Percentiles rank a stretch among this genome's conserved stretches.
These are phyloP conservation scores for Hypoxylon subgilvum DNA, from an alignment of 495 filamentous ascomycete genomes.

Conservation along the genomic window DNA sequence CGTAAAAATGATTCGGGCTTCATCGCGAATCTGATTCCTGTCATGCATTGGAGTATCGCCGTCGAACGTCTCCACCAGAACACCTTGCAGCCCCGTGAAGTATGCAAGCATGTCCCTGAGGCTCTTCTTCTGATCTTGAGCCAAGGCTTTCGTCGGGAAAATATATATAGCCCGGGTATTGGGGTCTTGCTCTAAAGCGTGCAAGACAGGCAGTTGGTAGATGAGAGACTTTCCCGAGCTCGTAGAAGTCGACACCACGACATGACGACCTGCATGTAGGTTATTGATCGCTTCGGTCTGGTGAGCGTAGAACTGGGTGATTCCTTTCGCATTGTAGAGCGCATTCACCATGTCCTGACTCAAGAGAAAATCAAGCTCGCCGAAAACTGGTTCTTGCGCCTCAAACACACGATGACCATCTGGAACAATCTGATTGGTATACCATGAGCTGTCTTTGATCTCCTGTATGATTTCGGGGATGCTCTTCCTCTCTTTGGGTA, in stretches of 20 bases:
- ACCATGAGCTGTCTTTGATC: conserved; percentile 82
- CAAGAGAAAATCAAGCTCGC: conserved; percentile 82
- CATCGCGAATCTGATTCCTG: conserved; percentile 79
- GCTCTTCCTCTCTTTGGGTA: conserved; percentile 81
- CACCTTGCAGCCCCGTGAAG: conserved; percentile 75
- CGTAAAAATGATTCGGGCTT: conserved; percentile 93
- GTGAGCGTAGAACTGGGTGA: conserved; percentile 88
- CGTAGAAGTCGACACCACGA: conserved; percentile 93
- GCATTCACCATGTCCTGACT: conserved; percentile 94
- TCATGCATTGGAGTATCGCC: conserved; percentile 88
- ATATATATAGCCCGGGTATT: conserved; percentile 93
- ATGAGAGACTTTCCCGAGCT: conserved; percentile 96
- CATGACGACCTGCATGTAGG: conserved; percentile 79
- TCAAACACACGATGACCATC: conserved; percentile 94
- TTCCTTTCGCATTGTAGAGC: conserved; percentile 84
- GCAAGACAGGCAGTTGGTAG: conserved; percentile 92
- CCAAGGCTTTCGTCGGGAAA: conserved; percentile 96
- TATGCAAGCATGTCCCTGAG: conserved; percentile 81
- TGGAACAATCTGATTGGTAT: conserved; percentile 89
- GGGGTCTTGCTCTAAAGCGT: conserved; percentile 79
- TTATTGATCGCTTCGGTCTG: conserved; percentile 95
- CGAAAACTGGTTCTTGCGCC: conserved; percentile 80
- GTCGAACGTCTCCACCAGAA: conserved; percentile 91
- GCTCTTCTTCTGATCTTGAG: conserved; percentile 91
- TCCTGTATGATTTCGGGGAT: conserved; percentile 87